Evolutionary conservation across 2,329 filamentous ascomycete species (phyloP).

Genomic region (Diaporthe citrichinensis): DNA sequence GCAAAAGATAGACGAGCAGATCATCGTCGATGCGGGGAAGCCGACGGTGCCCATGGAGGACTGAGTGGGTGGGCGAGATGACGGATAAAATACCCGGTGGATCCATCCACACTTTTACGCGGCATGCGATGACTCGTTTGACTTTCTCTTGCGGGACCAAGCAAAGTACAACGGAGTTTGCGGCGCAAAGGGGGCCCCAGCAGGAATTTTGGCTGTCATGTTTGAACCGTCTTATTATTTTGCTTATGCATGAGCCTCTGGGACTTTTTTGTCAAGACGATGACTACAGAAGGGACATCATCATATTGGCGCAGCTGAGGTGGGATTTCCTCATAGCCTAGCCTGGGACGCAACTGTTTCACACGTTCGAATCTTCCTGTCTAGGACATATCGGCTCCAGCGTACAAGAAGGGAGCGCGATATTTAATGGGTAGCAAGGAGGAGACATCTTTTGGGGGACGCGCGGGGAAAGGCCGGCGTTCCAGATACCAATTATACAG

Average conservation of each 20-base stretch:
- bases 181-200: constrained; percentile 18
- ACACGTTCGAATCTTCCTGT: not conserved
- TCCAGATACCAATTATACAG: constrained; percentile 25
- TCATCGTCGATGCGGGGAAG: constrained; percentile 75
- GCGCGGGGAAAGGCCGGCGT: constrained; percentile 7
- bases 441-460: not conserved
- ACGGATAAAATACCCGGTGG: not conserved
- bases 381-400: not conserved
- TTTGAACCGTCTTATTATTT: not conserved
- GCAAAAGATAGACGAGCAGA: constrained; percentile 71
- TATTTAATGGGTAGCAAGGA: not conserved
- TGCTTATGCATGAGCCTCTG: constrained; percentile 30
- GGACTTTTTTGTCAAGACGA: not conserved
- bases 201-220: not conserved
- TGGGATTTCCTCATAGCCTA: not conserved
- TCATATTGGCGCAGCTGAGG: constrained; percentile 7
- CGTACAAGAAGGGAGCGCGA: not conserved
- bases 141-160: constrained; percentile 33
- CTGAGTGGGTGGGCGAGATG: constrained; percentile 17
- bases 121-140: constrained; percentile 24
- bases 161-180: constrained; percentile 36
- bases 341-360: not conserved
- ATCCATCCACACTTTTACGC: constrained; percentile 1
- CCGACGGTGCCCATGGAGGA: constrained; percentile 52
- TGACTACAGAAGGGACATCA: constrained; percentile 4